These are phyloP conservation scores for Globisporangium echinulatum DNA, from an alignment of 352 stramenopile genomes.

Conservation along the genomic window DNA sequence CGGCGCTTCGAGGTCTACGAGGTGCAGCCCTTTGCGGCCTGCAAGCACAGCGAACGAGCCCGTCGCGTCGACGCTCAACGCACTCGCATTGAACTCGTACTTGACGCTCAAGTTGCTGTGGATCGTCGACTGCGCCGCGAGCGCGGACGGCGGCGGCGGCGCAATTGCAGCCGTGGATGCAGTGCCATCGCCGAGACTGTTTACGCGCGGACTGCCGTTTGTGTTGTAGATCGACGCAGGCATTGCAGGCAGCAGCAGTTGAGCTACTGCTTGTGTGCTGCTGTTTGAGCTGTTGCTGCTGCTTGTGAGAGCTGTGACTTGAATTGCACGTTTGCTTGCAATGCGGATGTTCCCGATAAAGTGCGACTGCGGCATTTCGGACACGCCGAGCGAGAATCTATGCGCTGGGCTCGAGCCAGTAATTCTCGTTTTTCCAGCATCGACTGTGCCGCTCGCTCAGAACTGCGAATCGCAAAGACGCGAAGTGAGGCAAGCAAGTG, in stretches of 20 bases:
- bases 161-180: neutral
- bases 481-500: neutral
- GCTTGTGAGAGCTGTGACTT: neutral
- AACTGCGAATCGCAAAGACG: neutral
- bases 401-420: neutral
- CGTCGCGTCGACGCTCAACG: conserved; percentile 69
- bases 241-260: conserved; percentile 2
- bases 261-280: neutral
- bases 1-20: conserved; percentile 67
- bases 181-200: neutral
- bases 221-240: conserved; percentile 9
- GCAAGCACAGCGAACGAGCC: conserved; percentile 59
- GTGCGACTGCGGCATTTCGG: neutral
- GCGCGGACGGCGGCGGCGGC: neutral
- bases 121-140: conserved; percentile 21
- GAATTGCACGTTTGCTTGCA: neutral
- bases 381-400: neutral
- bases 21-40: conserved; percentile 57
- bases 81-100: conserved; percentile 60
- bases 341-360: neutral
- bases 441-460: neutral
- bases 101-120: conserved; percentile 51
- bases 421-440: neutral
- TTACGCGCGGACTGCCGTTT: conserved; percentile 3
- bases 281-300: neutral